Base-by-base conservation (phyloP, 129 eudicot species). In the Helianthus annuus region DNA sequence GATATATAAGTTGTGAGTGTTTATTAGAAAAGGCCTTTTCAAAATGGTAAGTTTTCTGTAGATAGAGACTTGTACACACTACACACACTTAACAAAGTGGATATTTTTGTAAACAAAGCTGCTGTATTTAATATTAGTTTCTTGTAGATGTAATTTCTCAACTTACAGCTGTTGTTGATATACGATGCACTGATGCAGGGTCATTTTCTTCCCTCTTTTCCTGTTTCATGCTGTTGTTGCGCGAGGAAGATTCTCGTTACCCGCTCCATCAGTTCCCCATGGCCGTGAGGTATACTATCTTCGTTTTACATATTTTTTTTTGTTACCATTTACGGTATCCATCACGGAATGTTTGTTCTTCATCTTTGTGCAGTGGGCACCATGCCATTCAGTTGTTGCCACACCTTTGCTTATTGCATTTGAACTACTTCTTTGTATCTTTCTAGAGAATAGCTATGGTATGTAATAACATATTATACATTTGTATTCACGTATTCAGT, bases 251-350 rank as follows among this genome's bases (percentile, higher is more conserved):
- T 92, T 92, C 82, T 92, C 97, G 8, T 77, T 89, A 42, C 97
- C 97, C 64, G 97, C 97, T n/a, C 97, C 97, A 45, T 85, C 97
- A 29, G 93, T 92, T 71, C 97, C 97, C 44, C 96, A 89, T 77
- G 97, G 88, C 79, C 96, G 97, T 69, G 89, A 89, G 80, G 97
- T 92, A 92, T 27, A 72, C 36, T 32, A 22, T 68, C 65, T 16
- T 76, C 62, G 61, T 70, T 72, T 60, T 24, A 42, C 59, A 6
- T 53, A 34, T 3, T 63, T 63, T 3, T 63, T 63, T 71, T 19
- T 16, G 38, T 67, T 32, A 44, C 53, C 14, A 17, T 51, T 48
- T 45, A 14, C 36, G 24, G 16, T 68, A 36, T 62, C 57, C 68
- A 34, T 66, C 65, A 62, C 54, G 56, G 10, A 29, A 57, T 7